Conservation (phyloP, 805 yeast species). For the Starmerella bombi region DNA sequence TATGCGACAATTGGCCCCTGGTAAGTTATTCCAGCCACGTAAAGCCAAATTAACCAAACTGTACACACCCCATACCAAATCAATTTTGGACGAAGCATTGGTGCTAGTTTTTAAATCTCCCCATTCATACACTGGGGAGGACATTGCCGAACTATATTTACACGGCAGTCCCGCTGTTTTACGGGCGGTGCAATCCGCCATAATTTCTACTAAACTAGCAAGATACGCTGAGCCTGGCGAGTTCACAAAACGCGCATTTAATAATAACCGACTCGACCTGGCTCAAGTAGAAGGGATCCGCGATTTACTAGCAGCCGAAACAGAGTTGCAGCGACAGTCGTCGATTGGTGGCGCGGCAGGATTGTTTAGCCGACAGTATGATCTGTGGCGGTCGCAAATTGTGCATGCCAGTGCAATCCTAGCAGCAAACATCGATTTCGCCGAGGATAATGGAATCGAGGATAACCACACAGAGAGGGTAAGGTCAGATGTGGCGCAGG, state of each 20-base stretch:
- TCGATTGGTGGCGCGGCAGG: constrained; percentile 68
- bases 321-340: constrained; percentile 71
- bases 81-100: constrained; percentile 64
- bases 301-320: constrained; percentile 84
- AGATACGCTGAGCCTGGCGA: constrained; percentile 90
- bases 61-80: constrained; percentile 25
- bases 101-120: constrained; percentile 59
- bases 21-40: constrained; percentile 36
- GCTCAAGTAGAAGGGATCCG: constrained; percentile 85
- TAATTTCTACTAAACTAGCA: constrained; percentile 34
- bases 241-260: constrained; percentile 74
- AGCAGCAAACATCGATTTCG: constrained; percentile 86
- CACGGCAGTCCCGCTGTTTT: constrained; percentile 92
- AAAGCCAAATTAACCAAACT: constrained; percentile 47
- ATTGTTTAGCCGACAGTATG: constrained; percentile 40
- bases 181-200: constrained; percentile 49
- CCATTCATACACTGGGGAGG: constrained; percentile 84
- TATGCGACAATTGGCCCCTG: constrained; percentile 13
- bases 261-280: constrained; percentile 69
- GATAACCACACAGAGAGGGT: background rate
- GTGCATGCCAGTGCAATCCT: constrained; percentile 57
- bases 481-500: constrained; percentile 24
- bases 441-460: constrained; percentile 55
- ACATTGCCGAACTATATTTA: constrained; percentile 70
- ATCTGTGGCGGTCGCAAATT: constrained; percentile 53